Evolutionary conservation across 768 basidiomycete species (phyloP).

Genomic region (Boletus subcaerulescens): DNA sequence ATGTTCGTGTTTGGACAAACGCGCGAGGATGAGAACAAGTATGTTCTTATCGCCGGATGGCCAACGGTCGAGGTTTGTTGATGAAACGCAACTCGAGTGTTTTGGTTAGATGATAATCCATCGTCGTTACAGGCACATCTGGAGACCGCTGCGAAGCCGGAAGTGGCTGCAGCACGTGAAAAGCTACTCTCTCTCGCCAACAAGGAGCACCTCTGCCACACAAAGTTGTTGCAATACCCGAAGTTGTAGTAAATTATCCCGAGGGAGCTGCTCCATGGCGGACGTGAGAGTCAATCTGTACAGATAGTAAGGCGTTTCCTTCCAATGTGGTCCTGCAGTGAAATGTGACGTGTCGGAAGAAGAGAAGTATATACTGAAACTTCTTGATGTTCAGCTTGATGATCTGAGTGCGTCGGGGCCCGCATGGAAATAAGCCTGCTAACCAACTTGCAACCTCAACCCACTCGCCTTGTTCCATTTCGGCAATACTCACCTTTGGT

Average conservation of each 20-base stretch:
- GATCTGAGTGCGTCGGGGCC: no score
- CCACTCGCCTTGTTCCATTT: no score
- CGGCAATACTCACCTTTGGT: no score
- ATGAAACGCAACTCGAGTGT: neutral
- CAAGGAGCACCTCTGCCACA: slow-evolving; percentile 15
- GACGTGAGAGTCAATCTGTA: no score
- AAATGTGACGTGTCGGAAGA: no score
- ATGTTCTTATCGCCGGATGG: slow-evolving; percentile 23
- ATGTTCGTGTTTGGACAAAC: slow-evolving; percentile 20
- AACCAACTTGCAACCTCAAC: no score
- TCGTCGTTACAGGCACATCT: slow-evolving; percentile 13
- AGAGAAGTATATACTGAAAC: no score
- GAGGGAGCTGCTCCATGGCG: neutral
- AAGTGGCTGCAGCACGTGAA: neutral
- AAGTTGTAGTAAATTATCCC: neutral
- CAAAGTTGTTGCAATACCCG: slow-evolving; percentile 6
- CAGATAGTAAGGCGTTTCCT: no score
- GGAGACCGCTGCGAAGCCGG: slow-evolving; percentile 9
- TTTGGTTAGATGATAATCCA: neutral
- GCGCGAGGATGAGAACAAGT: slow-evolving; percentile 20
- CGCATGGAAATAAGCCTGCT: no score
- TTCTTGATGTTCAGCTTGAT: no score
- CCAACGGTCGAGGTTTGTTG: slow-evolving; percentile 21
- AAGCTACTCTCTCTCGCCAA: slow-evolving; percentile 12
- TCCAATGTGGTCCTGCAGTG: no score